Conservation (phyloP, 176 grass and related monocot species). For the Musa schizocarpa region DNA sequence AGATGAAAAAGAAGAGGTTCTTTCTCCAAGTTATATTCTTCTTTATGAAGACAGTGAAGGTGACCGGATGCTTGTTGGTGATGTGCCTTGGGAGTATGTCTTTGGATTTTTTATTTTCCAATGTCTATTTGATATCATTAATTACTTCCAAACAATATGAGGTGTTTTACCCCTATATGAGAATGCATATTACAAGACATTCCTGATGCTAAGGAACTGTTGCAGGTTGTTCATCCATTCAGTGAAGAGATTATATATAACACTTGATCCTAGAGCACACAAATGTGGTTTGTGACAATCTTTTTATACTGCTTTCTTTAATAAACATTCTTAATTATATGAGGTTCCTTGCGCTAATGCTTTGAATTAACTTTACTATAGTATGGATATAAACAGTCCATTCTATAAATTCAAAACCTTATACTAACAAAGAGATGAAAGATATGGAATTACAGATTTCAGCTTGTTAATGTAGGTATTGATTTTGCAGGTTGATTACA, state of each 20-base stretch:
- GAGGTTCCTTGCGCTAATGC: not conserved
- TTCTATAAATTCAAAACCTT: not conserved
- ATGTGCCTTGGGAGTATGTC: conserved; percentile 68
- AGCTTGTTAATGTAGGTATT: not conserved
- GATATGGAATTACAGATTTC: not conserved
- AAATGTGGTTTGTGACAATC: conserved; percentile 4
- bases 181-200: not conserved
- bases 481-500: not conserved
- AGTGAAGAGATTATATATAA: conserved; percentile 67
- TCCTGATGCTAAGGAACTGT: not conserved
- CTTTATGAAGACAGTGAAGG: conserved; percentile 66
- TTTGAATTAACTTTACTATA: too few species aligned
- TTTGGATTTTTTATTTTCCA: not conserved
- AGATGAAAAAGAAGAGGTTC: conserved; percentile 22
- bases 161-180: not conserved
- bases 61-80: conserved; percentile 61
- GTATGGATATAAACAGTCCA: too few species aligned
- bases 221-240: conserved; percentile 54
- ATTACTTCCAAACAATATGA: not conserved
- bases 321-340: not conserved
- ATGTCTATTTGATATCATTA: not conserved
- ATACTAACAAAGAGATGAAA: not conserved
- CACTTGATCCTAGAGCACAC: conserved; percentile 28
- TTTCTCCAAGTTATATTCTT: conserved; percentile 33
- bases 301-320: not conserved